Base-by-base conservation (phyloP, 2,329 filamentous ascomycete genomes). In the Hypoxylon sp. region DNA sequence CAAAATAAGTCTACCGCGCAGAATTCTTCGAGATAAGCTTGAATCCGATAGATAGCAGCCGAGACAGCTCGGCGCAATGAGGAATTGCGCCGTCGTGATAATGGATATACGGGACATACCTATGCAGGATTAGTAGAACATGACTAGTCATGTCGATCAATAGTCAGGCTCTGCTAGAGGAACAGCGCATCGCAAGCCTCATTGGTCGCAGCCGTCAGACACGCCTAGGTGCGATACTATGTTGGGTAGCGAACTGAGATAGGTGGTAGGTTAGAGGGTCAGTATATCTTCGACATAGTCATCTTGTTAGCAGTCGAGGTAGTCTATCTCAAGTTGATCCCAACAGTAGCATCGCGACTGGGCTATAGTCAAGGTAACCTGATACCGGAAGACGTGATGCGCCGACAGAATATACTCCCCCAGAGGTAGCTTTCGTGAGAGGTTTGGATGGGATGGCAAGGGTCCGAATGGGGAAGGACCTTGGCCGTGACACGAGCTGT, bases 321-420 rank as follows among this genome's bases (percentile, higher is more conserved):
- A n/a, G n/a, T n/a, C 13, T 21, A 48, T 35, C 18, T 35, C 29
- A 4, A 21, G 7, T 2, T 17, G 7, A 20, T 31, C 46, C 54
- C 55, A 58, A 58, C 54, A 47, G 40, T 15, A 11, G 26, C 43
- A 40, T 43, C 41, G 41, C 51, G 8, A 38, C 41, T 46, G 26
- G 37, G 38, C 17, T 41, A 43, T 47, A 58, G 47, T n/a, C 53
- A 55, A 40, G 48, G 31, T 17, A 45, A 10, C 47, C 55, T 59
- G 58, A 64, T 62, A 64, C 58, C 51, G 48, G 61, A 48, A 48
- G 46, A 62, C 50, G 55, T 41, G 61, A 43, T 48, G 46, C 20
- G 53, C n/a, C 43, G 29, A 42, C 7, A n/a, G 3, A 48, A 21
- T 18, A 35, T 35, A n/a, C n/a, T 17, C 31, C 18, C 31, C 15